Conservation (phyloP, 306 rosid genomes). For the Dalbergia cochinchinensis region DNA sequence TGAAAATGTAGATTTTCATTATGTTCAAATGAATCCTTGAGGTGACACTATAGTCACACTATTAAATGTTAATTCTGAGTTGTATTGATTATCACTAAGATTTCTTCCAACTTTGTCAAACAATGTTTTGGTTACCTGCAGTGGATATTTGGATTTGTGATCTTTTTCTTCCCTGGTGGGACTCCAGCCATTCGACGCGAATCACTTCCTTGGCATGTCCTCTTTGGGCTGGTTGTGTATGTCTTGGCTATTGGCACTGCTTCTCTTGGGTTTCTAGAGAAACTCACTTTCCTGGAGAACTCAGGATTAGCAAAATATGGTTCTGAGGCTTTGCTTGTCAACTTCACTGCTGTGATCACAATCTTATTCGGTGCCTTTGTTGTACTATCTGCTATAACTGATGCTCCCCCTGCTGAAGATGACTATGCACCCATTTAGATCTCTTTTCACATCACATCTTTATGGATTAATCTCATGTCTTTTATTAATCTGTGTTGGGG, state of each 20-base stretch:
- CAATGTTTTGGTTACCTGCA: conserved; percentile 45
- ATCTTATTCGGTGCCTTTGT: conserved; percentile 74
- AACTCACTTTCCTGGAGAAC: conserved; percentile 83
- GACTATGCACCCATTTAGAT: conserved; percentile 52
- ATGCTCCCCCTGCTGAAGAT: conserved; percentile 50
- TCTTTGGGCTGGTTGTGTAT: conserved; percentile 67
- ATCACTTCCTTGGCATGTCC: conserved; percentile 82
- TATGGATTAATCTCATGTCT: conserved; percentile 11
- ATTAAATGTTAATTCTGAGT: background rate
- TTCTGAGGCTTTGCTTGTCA: conserved; percentile 86
- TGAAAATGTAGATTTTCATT: background rate
- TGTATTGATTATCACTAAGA: background rate
- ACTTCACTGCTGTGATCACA: conserved; percentile 81
- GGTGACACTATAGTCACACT: background rate
- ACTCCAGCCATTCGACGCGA: conserved; percentile 48
- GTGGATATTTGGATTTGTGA: conserved; percentile 87
- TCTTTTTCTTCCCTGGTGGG: conserved; percentile 84
- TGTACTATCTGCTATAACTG: conserved; percentile 64
- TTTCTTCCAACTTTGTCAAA: background rate
- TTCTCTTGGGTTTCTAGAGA: conserved; percentile 76
- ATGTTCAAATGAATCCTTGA: conserved; percentile 13
- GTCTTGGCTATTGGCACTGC: conserved; percentile 73
- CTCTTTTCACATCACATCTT: background rate
- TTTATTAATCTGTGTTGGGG: conserved; percentile 1
- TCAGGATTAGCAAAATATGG: conserved; percentile 73